Evolutionary conservation across 257 asterid genomes (phyloP).

Genomic region (Solanum rostratum): DNA sequence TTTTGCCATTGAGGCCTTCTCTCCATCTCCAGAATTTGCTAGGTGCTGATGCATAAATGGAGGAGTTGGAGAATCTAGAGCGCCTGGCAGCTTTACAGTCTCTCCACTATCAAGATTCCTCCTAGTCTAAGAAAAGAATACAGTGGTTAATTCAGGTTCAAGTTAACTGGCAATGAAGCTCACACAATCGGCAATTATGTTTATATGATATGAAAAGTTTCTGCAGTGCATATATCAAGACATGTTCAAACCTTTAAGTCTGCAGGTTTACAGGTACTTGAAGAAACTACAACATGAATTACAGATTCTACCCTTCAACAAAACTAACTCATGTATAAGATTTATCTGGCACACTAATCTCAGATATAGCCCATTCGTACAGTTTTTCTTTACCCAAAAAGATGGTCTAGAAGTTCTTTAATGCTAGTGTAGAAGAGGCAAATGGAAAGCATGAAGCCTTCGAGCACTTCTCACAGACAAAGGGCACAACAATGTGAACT

Average conservation of each 20-base stretch:
- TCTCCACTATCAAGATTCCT: slow-evolving; percentile 48
- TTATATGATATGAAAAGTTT: neutral
- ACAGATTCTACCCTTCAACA: neutral
- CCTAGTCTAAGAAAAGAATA: slow-evolving; percentile 37
- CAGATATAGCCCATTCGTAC: neutral
- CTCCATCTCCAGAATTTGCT: slow-evolving; percentile 50
- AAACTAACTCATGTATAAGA: neutral
- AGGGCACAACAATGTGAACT: neutral
- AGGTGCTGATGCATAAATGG: slow-evolving; percentile 37
- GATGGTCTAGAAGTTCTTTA: neutral
- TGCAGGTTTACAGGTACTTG: neutral
- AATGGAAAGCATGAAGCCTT: neutral
- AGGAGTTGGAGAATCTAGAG: slow-evolving; percentile 38
- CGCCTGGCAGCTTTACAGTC: slow-evolving; percentile 20
- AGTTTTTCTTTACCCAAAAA: neutral
- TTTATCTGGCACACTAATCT: neutral
- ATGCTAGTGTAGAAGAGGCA: neutral
- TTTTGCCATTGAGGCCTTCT: slow-evolving; percentile 55
- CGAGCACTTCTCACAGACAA: neutral
- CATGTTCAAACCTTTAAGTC: neutral
- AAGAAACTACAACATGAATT: neutral
- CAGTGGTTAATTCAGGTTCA: neutral
- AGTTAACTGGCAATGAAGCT: neutral
- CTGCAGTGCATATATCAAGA: neutral
- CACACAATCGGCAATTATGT: neutral